These are phyloP conservation scores for Trametes cingulata DNA, from an alignment of 768 basidiomycete genomes.

Conservation along the genomic window DNA sequence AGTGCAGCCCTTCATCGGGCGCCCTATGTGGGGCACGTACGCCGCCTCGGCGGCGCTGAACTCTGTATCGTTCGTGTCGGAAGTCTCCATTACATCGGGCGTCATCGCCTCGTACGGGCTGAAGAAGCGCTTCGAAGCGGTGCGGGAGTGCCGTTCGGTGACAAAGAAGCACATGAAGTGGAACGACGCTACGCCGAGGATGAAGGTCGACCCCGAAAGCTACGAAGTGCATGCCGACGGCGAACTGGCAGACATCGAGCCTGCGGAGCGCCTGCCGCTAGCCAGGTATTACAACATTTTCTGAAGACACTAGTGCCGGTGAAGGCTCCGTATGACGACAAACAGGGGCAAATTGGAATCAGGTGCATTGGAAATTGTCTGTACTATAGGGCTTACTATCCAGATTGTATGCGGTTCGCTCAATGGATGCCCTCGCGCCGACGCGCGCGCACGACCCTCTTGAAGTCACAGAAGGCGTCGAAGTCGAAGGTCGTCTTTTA, in stretches of 20 bases:
- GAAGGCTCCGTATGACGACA: too few relatives aligned
- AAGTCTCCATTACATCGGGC: constrained; percentile 61
- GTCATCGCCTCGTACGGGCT: constrained; percentile 67
- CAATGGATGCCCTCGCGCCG: too few relatives aligned
- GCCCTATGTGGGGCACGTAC: constrained; percentile 93
- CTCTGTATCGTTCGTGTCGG: constrained; percentile 86
- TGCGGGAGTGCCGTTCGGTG: constrained; percentile 72
- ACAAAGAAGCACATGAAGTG: constrained; percentile 92
- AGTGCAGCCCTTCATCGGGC: constrained; percentile 83
- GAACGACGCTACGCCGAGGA: constrained; percentile 79
- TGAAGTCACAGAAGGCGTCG: too few relatives aligned
- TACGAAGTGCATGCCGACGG: constrained; percentile 88
- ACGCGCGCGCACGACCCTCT: too few relatives aligned
- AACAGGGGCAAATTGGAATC: too few relatives aligned
- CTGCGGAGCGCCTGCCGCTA: constrained; percentile 70
- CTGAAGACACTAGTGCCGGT: constrained; percentile 38
- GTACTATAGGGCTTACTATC: not conserved
- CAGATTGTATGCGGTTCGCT: too few relatives aligned
- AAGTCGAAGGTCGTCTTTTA: too few relatives aligned
- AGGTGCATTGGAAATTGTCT: not conserved
- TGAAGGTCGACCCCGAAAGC: constrained; percentile 90
- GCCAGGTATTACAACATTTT: constrained; percentile 79
- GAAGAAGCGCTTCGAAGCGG: constrained; percentile 71
- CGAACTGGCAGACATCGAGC: constrained; percentile 69
- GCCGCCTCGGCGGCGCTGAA: constrained; percentile 78